Evolutionary conservation across 2,329 filamentous ascomycete species (phyloP), one percentile per base, ranked within the genome.

Genomic region (Trichoderma sp.): DNA sequence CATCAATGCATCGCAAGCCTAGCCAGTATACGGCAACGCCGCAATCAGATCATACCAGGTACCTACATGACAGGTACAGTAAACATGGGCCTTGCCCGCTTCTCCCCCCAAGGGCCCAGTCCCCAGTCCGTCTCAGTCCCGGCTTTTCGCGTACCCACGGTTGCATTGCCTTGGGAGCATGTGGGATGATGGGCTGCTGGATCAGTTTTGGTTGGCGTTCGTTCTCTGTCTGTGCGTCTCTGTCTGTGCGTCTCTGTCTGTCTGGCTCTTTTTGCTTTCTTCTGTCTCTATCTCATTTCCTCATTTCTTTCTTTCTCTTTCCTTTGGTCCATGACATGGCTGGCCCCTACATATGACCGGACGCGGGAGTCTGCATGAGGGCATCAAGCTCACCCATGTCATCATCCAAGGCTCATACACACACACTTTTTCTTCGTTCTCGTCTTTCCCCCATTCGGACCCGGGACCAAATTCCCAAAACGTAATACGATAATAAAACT

Each of bases 371-470:
- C 71, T 59, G 71, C 71, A 74, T 45, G 18, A 56, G 24, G 62
- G 60, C 62, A 66, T 65, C 41, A 71, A 66, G 29, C 71, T 21
- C 31, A 31, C 21, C 60, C 71, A 65, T 74, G 62, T 59, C 62
- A 59, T 27, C 62, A 74, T 63, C 21, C 62, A 18, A 16, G 27
- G 27, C 59, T 24, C 59, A 27, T 63, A 64, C 69, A 31, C 69
- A 64, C 69, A 72, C 6, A 24, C 4, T 38, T 27, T 65, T 41
- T 16, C 3, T 24, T 3, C 33, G 18, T 38, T 11, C n/a, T 21
- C 31, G 35, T 38, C 35, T 16, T 38, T 16, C 18, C 33, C 29
- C 38, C 38, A 50, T 53, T 53, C 9, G 45, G 45, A 24, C 9
- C n/a, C n/a, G 50, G 50, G 11, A 3, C 11, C n/a, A 56, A 24